A percentile compares a stretch with the other conserved stretches of the same genome.
phyloP scores from a whole-genome alignment of 1,139 yeast genomes.

The Magnusiomyces magnusii region DNA sequence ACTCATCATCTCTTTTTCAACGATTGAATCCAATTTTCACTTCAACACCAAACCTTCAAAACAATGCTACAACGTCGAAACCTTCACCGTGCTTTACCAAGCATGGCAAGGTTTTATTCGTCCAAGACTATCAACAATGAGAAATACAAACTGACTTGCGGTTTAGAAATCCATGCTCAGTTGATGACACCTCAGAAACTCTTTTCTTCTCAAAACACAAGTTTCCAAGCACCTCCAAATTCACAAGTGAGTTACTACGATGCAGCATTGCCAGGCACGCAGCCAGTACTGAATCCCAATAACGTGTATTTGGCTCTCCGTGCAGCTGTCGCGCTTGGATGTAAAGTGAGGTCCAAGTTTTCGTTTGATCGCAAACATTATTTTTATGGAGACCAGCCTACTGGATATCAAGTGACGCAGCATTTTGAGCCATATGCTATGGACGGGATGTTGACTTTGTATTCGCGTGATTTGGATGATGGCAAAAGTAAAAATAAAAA shows the following conservation, averaged over 20 bases:
- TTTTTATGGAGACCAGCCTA: conserved; percentile 93
- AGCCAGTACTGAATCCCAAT: conserved; percentile 71
- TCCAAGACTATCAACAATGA: conserved; percentile 8
- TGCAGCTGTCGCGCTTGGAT: conserved; percentile 64
- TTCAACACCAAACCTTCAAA: neutral
- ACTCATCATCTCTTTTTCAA: neutral
- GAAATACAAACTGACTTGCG: conserved; percentile 56
- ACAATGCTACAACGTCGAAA: conserved; percentile 1
- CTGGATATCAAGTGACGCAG: conserved; percentile 95
- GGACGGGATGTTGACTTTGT: conserved; percentile 50
- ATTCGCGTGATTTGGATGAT: conserved; percentile 39
- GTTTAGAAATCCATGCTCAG: conserved; percentile 91
- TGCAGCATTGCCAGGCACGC: conserved; percentile 87
- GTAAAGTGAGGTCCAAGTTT: conserved; percentile 49
- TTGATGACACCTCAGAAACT: conserved; percentile 64
- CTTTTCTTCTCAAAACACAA: conserved; percentile 47
- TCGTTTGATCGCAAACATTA: conserved; percentile 91
- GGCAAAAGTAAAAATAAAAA: conserved; percentile 33
- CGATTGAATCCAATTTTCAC: neutral
- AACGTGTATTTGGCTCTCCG: conserved; percentile 64
- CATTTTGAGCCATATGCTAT: conserved; percentile 72
- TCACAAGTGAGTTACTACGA: conserved; percentile 71
- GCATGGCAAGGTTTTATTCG: neutral
- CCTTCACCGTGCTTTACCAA: neutral
- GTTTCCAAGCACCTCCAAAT: conserved; percentile 54